phyloP scores from a whole-genome alignment of 192 early-diverging fungal species.

The Spinellus fusiger region DNA sequence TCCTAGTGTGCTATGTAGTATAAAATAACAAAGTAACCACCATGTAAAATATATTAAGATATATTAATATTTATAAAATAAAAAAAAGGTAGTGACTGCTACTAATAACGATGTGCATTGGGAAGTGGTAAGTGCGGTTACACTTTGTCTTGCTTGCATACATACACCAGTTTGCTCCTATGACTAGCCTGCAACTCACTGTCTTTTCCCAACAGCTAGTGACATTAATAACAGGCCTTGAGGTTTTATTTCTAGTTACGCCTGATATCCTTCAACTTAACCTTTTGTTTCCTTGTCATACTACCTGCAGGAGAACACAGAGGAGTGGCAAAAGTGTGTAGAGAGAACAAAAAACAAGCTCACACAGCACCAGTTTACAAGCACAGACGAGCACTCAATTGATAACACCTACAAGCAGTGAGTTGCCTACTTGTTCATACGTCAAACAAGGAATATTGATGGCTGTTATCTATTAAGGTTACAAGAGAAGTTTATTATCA shows the following conservation, averaged over 20 bases:
- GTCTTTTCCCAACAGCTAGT: neutral
- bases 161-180: too few species aligned
- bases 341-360: slow-evolving; percentile 3
- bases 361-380: slow-evolving; percentile 12
- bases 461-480: slow-evolving; percentile 2
- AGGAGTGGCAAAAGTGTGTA: slow-evolving; percentile 1
- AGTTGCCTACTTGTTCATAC: neutral
- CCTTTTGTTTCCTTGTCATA: neutral
- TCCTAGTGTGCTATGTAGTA: too few species aligned
- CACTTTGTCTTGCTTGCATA: too few species aligned
- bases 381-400: slow-evolving; percentile 15
- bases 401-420: slow-evolving; percentile 5
- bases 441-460: neutral
- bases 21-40: too few species aligned
- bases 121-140: too few species aligned
- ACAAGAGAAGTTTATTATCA: slow-evolving; percentile 12
- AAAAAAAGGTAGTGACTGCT: too few species aligned
- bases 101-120: too few species aligned
- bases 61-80: too few species aligned
- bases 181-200: too few species aligned
- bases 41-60: too few species aligned
- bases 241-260: neutral
- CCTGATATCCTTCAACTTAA: neutral
- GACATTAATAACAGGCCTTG: neutral
- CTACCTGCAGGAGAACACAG: slow-evolving; percentile 1